A percentile compares a stretch with the other conserved stretches of the same genome.
These are phyloP conservation scores for Papiliotrema flavescens DNA, from an alignment of 1,284 basidiomycete species.

Conservation along the genomic window DNA sequence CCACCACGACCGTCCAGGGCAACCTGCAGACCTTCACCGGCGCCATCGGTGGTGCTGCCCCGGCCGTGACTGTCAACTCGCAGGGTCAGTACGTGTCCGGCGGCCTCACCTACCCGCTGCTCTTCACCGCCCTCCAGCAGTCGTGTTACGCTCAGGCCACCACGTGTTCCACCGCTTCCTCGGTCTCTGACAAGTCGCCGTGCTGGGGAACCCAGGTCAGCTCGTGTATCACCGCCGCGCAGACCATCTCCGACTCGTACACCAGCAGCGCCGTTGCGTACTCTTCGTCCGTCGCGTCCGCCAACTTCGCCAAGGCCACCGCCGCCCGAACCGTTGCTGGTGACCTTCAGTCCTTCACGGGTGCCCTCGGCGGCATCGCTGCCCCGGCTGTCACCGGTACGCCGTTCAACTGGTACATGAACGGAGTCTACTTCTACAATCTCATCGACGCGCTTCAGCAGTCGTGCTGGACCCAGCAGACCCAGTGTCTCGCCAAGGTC, in stretches of 20 bases:
- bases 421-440: not conserved
- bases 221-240: not conserved
- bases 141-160: not conserved
- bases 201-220: not conserved
- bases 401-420: not conserved
- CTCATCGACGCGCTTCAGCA: not conserved
- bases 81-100: not conserved
- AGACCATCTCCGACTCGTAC: not conserved
- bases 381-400: not conserved
- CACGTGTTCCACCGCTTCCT: not conserved
- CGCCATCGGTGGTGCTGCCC: not conserved
- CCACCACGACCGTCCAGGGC: not conserved
- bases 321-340: not conserved
- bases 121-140: not conserved
- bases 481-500: not conserved
- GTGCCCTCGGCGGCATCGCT: not conserved
- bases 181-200: not conserved
- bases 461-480: not conserved
- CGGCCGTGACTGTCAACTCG: not conserved
- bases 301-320: slow-evolving; percentile 1
- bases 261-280: not conserved
- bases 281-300: slow-evolving; percentile 1
- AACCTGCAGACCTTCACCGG: not conserved
- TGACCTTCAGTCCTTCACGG: slow-evolving; percentile 2
- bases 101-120: not conserved